A percentile compares a stretch with the other conserved stretches of the same genome.
Conservation (phyloP, 2,329 filamentous ascomycete species). For the Stenocarpella maydis region DNA sequence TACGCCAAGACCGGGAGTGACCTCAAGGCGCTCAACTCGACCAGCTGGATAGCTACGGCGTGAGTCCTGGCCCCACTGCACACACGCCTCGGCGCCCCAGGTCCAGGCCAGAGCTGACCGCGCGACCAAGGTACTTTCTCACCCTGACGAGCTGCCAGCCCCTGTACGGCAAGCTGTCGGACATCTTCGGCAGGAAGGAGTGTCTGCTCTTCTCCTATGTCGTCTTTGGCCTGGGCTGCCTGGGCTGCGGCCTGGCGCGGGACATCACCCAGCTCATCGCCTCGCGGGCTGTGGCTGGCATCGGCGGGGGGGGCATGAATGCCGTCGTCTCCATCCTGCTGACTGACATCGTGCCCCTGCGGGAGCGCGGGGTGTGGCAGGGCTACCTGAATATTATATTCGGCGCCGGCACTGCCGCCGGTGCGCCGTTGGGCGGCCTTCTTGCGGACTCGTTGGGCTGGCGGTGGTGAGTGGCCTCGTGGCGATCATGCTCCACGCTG, state of each 20-base stretch:
- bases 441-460: conserved; percentile 78
- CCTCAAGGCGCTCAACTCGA: conserved; percentile 75
- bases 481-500: background rate
- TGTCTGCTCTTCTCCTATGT: conserved; percentile 68
- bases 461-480: conserved; percentile 65
- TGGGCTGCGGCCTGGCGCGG: conserved; percentile 65
- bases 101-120: background rate
- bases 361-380: conserved; percentile 77
- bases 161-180: conserved; percentile 58
- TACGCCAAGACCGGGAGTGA: conserved; percentile 82
- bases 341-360: conserved; percentile 74
- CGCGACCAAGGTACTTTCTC: conserved; percentile 68
- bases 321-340: conserved; percentile 74
- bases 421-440: conserved; percentile 75
- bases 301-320: conserved; percentile 77
- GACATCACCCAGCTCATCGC: conserved; percentile 50
- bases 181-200: conserved; percentile 73
- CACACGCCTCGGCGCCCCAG: no score
- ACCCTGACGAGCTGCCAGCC: conserved; percentile 80
- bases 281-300: conserved; percentile 56
- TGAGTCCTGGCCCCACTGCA: background rate
- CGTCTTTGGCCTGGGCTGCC: conserved; percentile 44
- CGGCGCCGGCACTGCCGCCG: conserved; percentile 71
- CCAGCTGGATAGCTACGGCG: conserved; percentile 72
- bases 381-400: conserved; percentile 77